Base-by-base conservation (phyloP, 2,329 filamentous ascomycete species). In the Fusarium nanum region DNA sequence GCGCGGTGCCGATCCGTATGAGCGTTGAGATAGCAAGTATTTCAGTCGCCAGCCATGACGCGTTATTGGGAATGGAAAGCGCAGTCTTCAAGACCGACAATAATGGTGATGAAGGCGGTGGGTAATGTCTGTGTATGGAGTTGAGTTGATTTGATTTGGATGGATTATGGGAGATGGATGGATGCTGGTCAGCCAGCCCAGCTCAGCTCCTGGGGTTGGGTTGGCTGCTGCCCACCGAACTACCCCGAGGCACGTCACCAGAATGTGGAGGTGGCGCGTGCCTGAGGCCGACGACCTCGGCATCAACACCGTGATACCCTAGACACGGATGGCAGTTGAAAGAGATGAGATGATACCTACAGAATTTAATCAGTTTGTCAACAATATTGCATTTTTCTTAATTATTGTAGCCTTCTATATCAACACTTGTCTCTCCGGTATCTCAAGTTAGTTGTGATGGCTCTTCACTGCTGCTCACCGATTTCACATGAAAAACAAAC, bases 231-330 rank as follows among this genome's bases (percentile, higher is more conserved):
- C 50, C 54, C 56, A 57, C 57, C 60, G 46, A 60, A 60, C 60
- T 59, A 60, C 61, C 49, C 73, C 73, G 73, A 75, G 73, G 73
- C 68, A 73, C 73, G 68, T 74, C 72, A 75, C 73, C 41, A 61
- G 42, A 68, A 55, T 65, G 68, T 71, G 68, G 68, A 74, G 70
- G 60, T 71, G 60, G 62, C 46, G 41, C 55, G 63, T 73, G 72
- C 72, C 72, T 74, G 40, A 74, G 72, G 72, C 72, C 57, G 55
- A 50, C 22, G 59, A 63, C 57, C 70, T 60, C 67, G 67, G 67
- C 54, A 56, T 64, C 41, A 54, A 22, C 45, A 32, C 63, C 55
- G 57, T 56, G 25, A 28, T 71, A 70, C 67, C 67, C 67, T 70
- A 54, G 22, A 71, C 25, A 41, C 46, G 23, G 13, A 41, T 50